Conservation (phyloP, 2,329 filamentous ascomycete species). For the Aquanectria penicillioides region DNA sequence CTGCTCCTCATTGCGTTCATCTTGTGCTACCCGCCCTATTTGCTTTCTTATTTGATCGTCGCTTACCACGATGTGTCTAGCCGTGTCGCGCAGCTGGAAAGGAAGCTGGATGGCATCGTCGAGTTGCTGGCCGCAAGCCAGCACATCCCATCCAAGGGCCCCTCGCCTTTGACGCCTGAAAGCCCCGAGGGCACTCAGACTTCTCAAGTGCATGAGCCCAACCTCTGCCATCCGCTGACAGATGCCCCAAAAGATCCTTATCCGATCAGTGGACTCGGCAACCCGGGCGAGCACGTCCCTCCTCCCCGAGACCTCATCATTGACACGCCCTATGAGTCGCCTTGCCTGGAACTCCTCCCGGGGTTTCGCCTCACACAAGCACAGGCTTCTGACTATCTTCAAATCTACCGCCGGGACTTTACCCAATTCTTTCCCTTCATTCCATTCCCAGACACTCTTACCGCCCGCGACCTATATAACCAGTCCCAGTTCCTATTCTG, state of each 20-base stretch:
- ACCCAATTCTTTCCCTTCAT: slow-evolving; percentile 52
- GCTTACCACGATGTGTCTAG: too few species aligned
- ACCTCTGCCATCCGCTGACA: background rate
- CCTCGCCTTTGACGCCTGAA: slow-evolving; percentile 37
- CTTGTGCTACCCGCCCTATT: background rate
- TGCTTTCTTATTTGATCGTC: background rate
- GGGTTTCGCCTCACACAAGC: slow-evolving; percentile 46
- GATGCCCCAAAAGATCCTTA: background rate
- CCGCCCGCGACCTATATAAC: slow-evolving; percentile 44
- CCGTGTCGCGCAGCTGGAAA: slow-evolving; percentile 50
- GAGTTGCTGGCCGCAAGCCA: slow-evolving; percentile 48
- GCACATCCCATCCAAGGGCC: slow-evolving; percentile 35
- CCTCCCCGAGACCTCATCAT: background rate
- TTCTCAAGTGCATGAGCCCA: background rate
- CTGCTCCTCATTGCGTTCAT: background rate
- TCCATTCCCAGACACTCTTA: slow-evolving; percentile 37
- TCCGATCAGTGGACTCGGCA: background rate
- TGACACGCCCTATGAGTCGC: slow-evolving; percentile 7
- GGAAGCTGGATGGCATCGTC: slow-evolving; percentile 53
- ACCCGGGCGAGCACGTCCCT: background rate
- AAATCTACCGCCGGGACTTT: slow-evolving; percentile 47
- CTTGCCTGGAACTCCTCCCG: slow-evolving; percentile 45
- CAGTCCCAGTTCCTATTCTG: slow-evolving; percentile 51
- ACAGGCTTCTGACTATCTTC: slow-evolving; percentile 46
- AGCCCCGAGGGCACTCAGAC: slow-evolving; percentile 30